phyloP scores from a whole-genome alignment of 176 grass and related monocot species.

The Puccinellia tenuiflora region DNA sequence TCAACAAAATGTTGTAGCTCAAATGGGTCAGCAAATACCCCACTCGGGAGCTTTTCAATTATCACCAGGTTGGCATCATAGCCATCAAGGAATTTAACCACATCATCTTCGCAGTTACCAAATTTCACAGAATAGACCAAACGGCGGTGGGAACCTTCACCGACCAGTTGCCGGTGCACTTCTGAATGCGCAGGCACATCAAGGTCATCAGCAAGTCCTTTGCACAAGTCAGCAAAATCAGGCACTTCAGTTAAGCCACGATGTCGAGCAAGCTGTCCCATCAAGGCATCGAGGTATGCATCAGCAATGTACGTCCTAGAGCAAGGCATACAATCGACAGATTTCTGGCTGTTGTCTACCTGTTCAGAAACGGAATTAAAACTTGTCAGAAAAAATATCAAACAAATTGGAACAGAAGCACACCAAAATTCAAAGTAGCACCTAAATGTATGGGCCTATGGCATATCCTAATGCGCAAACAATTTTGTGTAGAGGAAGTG shows the following conservation, averaged over 20 bases:
- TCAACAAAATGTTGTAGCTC: slow-evolving; percentile 80
- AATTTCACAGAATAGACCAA: slow-evolving; percentile 61
- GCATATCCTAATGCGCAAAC: not conserved
- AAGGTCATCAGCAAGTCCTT: slow-evolving; percentile 16
- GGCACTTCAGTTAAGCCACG: slow-evolving; percentile 20
- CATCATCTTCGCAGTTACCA: slow-evolving; percentile 14
- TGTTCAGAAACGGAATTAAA: not conserved
- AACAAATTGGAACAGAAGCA: not conserved
- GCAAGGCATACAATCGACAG: not conserved
- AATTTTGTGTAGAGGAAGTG: not conserved
- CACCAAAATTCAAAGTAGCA: not conserved
- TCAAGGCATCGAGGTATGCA: not conserved
- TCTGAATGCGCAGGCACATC: slow-evolving; percentile 27
- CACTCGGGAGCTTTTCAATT: slow-evolving; percentile 56
- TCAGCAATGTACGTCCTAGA: not conserved
- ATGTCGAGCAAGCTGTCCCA: slow-evolving; percentile 12
- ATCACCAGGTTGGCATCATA: slow-evolving; percentile 51
- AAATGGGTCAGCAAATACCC: slow-evolving; percentile 86
- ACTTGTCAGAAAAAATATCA: not conserved
- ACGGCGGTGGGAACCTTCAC: slow-evolving; percentile 81
- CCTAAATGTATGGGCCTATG: not conserved
- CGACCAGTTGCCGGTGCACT: slow-evolving; percentile 40
- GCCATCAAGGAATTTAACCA: slow-evolving; percentile 35
- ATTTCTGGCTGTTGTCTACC: not conserved
- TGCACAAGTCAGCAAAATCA: slow-evolving; percentile 36